Percentiles rank a stretch among this genome's conserved stretches.
phyloP scores from a whole-genome alignment of 768 basidiomycete species.

The Cyclocybe aegerita region DNA sequence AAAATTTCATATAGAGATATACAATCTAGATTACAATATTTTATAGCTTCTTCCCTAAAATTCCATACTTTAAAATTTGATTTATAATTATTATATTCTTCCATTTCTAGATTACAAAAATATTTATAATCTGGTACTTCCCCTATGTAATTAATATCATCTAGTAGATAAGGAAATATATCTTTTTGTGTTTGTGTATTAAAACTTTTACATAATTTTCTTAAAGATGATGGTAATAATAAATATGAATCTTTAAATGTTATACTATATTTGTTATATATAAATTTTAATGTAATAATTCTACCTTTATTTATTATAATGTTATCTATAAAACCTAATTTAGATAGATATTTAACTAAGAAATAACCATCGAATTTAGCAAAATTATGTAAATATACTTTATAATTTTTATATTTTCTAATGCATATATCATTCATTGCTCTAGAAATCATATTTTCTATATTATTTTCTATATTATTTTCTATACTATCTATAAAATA shows the following conservation, averaged over 20 bases:
- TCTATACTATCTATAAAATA: constrained; percentile 1
- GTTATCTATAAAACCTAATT: constrained; percentile 3
- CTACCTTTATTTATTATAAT: constrained; percentile 8
- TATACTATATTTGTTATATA: constrained; percentile 1
- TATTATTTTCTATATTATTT: constrained; percentile 4
- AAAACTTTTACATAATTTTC: constrained; percentile 10
- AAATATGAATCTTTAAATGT: constrained; percentile 13
- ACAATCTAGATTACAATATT: constrained; percentile 12
- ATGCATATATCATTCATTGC: constrained; percentile 3
- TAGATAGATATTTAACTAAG: constrained; percentile 10
- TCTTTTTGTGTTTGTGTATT: constrained; percentile 2
- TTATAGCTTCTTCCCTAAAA: constrained; percentile 10
- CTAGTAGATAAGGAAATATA: constrained; percentile 10
- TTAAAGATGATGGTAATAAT: constrained; percentile 11
- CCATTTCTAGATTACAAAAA: constrained; percentile 7
- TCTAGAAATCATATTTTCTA: background rate
- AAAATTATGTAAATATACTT: constrained; percentile 15
- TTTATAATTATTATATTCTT: constrained; percentile 8
- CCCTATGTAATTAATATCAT: constrained; percentile 11
- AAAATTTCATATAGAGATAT: constrained; percentile 9
- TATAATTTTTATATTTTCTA: constrained; percentile 8
- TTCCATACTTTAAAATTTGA: constrained; percentile 8
- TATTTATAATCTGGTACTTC: constrained; percentile 6
- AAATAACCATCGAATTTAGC: constrained; percentile 15
- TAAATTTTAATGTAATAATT: constrained; percentile 8